A percentile compares a stretch with the other conserved stretches of the same genome.
These are phyloP conservation scores for Ceriops tagal DNA, from an alignment of 345 rosid genomes.

Conservation along the genomic window DNA sequence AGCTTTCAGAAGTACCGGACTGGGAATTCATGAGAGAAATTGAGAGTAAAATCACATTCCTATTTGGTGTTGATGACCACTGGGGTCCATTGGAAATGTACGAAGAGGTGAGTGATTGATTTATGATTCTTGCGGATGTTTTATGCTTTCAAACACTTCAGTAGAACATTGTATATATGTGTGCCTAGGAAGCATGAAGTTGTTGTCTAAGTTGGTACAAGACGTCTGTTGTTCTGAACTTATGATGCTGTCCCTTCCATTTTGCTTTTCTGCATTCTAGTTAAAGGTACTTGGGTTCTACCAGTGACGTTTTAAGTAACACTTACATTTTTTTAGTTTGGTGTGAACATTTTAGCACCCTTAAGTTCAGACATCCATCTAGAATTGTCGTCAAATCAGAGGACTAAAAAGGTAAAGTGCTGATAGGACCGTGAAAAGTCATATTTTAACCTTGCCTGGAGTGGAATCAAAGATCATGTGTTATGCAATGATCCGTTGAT, in stretches of 20 bases:
- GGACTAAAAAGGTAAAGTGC: neutral
- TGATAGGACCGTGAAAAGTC: neutral
- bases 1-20: slow-evolving; percentile 72
- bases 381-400: neutral
- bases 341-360: neutral
- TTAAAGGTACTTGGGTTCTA: too few relatives aligned
- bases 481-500: neutral
- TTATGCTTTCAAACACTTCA: neutral
- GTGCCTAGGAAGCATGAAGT: neutral
- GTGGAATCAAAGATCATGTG: neutral
- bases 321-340: neutral
- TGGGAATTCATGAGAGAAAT: slow-evolving; percentile 73
- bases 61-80: slow-evolving; percentile 80
- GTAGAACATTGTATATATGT: neutral
- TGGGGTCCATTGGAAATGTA: slow-evolving; percentile 83
- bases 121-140: neutral
- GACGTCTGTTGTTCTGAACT: neutral
- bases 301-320: neutral
- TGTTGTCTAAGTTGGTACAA: neutral
- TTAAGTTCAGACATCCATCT: neutral
- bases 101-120: slow-evolving; percentile 56
- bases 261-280: too few relatives aligned
- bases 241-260: neutral
- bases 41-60: slow-evolving; percentile 53
- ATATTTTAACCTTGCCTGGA: neutral